phyloP scores from a whole-genome alignment of 2,329 filamentous ascomycete species.

The Neofusicoccum laricinum region DNA sequence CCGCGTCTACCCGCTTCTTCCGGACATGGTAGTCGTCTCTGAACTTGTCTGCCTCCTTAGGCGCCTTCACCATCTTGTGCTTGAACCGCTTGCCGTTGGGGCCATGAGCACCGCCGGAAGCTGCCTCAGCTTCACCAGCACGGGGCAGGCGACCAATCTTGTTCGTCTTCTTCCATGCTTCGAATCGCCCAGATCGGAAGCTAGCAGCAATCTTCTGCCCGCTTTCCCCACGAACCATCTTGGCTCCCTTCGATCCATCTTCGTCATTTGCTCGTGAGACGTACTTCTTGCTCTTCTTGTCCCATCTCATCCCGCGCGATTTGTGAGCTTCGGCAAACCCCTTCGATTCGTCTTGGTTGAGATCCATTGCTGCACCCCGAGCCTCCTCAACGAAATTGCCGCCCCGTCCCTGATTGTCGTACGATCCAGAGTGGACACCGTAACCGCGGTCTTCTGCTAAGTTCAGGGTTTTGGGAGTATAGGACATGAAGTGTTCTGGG shows the following conservation, averaged over 20 bases:
- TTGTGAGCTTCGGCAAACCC: constrained; percentile 75
- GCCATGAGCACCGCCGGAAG: constrained; percentile 29
- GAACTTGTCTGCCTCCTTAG: constrained; percentile 90
- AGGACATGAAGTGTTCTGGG: constrained; percentile 92
- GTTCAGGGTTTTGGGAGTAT: constrained; percentile 78
- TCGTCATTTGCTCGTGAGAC: constrained; percentile 89
- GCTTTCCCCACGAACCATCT: constrained; percentile 82
- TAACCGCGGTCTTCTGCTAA: constrained; percentile 88
- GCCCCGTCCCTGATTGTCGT: constrained; percentile 48
- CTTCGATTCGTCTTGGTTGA: constrained; percentile 83
- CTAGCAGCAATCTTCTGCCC: constrained; percentile 93
- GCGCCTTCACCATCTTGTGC: constrained; percentile 83
- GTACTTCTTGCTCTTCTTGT: constrained; percentile 95
- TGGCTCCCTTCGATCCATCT: constrained; percentile 73
- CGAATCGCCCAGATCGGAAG: constrained; percentile 91
- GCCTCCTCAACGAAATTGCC: constrained; percentile 84
- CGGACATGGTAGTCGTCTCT: constrained; percentile 85
- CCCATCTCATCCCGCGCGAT: constrained; percentile 80
- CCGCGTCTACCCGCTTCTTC: constrained; percentile 86
- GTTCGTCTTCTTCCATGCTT: constrained; percentile 85
- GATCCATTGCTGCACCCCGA: constrained; percentile 85
- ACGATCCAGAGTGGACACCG: constrained; percentile 79
- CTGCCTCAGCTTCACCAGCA: constrained; percentile 75
- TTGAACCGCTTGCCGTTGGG: constrained; percentile 63
- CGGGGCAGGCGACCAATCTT: constrained; percentile 74